phyloP scores from a whole-genome alignment of 108 stramenopile species.

The Discostella pseudostelligera region DNA sequence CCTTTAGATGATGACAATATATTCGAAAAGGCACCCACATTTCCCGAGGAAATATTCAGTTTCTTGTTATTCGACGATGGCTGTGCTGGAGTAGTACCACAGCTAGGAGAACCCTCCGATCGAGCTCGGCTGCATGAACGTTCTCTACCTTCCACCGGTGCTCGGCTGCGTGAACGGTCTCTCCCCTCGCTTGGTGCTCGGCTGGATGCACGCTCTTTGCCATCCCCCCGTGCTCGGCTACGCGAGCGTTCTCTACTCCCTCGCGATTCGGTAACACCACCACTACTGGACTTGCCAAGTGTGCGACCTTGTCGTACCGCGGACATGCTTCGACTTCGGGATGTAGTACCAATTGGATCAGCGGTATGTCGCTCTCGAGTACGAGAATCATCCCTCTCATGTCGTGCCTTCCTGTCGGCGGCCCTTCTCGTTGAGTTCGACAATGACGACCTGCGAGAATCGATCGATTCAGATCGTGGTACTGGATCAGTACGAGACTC shows the following conservation, averaged over 20 bases:
- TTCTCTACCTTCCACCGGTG: not conserved
- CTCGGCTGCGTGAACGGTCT: no score
- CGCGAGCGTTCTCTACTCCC: conserved; percentile 6
- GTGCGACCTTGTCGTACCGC: conserved; percentile 1
- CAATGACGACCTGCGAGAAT: conserved; percentile 11
- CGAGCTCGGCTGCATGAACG: not conserved
- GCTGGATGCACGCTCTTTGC: not conserved
- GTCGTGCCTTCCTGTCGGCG: not conserved
- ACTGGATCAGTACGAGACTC: not conserved
- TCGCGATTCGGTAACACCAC: not conserved
- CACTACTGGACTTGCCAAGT: not conserved
- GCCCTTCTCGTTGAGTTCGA: conserved; percentile 10
- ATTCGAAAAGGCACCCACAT: not conserved
- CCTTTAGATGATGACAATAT: not conserved
- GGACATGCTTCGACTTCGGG: conserved; percentile 26
- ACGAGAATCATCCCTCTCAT: conserved; percentile 8
- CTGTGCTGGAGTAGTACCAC: not conserved
- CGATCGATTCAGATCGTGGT: conserved; percentile 1
- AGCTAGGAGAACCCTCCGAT: not conserved
- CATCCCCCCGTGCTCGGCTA: conserved; percentile 14
- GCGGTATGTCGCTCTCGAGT: not conserved
- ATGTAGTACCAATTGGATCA: not conserved
- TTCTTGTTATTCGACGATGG: not conserved
- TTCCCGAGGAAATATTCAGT: not conserved
- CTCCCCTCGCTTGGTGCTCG: no score